phyloP scores from a whole-genome alignment of 306 rosid genomes.

The Pueraria montana region DNA sequence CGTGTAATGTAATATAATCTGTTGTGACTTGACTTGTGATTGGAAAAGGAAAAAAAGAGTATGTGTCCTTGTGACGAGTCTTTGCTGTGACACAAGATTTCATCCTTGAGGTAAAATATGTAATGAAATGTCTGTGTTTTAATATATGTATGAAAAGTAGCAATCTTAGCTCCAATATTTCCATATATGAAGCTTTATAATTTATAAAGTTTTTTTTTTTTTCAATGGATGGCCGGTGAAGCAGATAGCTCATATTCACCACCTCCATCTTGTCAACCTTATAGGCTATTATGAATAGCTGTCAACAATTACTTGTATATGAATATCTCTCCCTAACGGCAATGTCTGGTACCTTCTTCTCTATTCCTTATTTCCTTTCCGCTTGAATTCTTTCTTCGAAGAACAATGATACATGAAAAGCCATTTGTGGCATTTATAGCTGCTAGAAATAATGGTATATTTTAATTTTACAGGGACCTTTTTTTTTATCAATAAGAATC shows the following conservation, averaged over 20 bases:
- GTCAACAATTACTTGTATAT: conserved; percentile 72
- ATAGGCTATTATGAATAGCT: conserved; percentile 66
- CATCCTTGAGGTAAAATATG: conserved; percentile 58
- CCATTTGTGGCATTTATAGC: too few relatives aligned
- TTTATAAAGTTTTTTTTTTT: conserved; percentile 1
- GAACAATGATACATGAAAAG: too few relatives aligned
- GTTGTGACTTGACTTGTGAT: too few relatives aligned
- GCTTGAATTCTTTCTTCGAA: too few relatives aligned
- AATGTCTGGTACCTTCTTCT: too few relatives aligned
- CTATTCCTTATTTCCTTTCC: too few relatives aligned
- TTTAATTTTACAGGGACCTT: too few relatives aligned
- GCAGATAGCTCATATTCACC: conserved; percentile 63
- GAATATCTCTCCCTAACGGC: conserved; percentile 73
- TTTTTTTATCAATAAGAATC: too few relatives aligned
- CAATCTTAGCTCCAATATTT: background rate
- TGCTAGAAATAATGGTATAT: too few relatives aligned
- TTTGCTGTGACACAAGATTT: conserved; percentile 57
- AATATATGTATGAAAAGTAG: background rate
- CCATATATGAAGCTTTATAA: background rate
- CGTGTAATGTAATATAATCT: too few relatives aligned
- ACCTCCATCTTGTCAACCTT: conserved; percentile 66
- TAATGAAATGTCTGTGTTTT: conserved; percentile 17
- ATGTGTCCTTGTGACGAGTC: too few relatives aligned
- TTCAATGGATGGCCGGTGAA: conserved; percentile 56
- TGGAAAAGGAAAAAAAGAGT: too few relatives aligned